Evolutionary conservation across 495 filamentous ascomycete genomes (phyloP).

Genomic region (Trichoderma gamsii): DNA sequence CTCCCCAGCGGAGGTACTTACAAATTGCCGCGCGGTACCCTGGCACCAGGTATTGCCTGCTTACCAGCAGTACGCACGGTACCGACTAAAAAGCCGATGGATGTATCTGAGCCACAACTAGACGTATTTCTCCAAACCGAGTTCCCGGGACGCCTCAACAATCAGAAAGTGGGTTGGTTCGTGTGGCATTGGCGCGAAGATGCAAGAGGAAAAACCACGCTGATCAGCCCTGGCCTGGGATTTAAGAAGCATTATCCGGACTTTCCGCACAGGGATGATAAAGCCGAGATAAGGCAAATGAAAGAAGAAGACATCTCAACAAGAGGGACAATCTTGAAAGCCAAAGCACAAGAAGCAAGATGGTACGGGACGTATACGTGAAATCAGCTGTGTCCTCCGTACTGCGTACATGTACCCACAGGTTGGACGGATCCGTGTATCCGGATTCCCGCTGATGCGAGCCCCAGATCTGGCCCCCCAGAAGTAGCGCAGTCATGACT

Average conservation of each 20-base stretch:
- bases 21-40: neutral
- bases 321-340: too few relatives aligned
- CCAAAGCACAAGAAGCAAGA: too few relatives aligned
- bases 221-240: neutral
- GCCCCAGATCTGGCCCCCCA: neutral
- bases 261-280: too few relatives aligned
- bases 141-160: neutral
- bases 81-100: neutral
- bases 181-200: neutral
- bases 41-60: neutral
- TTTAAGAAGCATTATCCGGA: neutral
- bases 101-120: neutral
- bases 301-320: too few relatives aligned
- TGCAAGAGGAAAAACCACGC: neutral
- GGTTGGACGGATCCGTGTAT: neutral
- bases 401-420: too few relatives aligned
- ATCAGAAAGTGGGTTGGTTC: neutral
- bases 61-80: neutral
- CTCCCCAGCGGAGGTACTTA: neutral
- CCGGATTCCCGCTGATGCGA: neutral
- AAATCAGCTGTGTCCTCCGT: too few relatives aligned
- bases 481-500: neutral
- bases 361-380: too few relatives aligned
- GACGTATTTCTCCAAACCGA: neutral
- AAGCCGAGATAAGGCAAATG: too few relatives aligned